Evolutionary conservation across 2,329 filamentous ascomycete genomes (phyloP).

Genomic region (Aspergillus clavatus): DNA sequence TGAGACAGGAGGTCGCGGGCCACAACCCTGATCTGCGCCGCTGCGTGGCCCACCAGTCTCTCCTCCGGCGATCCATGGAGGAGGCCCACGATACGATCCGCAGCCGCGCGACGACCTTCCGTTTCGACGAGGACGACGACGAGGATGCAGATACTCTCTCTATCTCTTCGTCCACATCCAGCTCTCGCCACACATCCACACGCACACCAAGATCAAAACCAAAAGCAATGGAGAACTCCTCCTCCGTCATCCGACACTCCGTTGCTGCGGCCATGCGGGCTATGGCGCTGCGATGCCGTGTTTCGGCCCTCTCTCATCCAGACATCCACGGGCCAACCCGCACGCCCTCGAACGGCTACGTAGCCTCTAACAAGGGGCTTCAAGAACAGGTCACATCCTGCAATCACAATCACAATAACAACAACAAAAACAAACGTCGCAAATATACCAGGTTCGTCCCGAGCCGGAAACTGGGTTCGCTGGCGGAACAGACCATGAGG

Average conservation of each 20-base stretch:
- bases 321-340: background rate
- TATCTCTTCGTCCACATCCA: too few relatives aligned
- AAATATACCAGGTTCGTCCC: background rate
- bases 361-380: background rate
- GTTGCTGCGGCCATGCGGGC: background rate
- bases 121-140: background rate
- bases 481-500: background rate
- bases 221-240: too few relatives aligned
- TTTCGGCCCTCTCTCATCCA: too few relatives aligned
- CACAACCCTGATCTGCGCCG: slow-evolving; percentile 21
- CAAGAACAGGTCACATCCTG: background rate
- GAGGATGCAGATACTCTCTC: background rate
- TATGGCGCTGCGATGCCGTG: background rate
- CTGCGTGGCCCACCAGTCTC: slow-evolving; percentile 18
- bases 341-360: background rate
- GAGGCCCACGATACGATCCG: slow-evolving; percentile 14
- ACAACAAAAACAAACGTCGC: background rate
- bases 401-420: too few relatives aligned
- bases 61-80: slow-evolving; percentile 15
- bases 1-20: slow-evolving; percentile 10
- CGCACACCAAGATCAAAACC: too few relatives aligned
- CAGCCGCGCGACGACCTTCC: slow-evolving; percentile 8
- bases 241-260: background rate
- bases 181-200: too few relatives aligned
- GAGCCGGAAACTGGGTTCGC: background rate